These are phyloP conservation scores for Hypholoma fasciculare DNA, from an alignment of 768 basidiomycete species.

Conservation along the genomic window DNA sequence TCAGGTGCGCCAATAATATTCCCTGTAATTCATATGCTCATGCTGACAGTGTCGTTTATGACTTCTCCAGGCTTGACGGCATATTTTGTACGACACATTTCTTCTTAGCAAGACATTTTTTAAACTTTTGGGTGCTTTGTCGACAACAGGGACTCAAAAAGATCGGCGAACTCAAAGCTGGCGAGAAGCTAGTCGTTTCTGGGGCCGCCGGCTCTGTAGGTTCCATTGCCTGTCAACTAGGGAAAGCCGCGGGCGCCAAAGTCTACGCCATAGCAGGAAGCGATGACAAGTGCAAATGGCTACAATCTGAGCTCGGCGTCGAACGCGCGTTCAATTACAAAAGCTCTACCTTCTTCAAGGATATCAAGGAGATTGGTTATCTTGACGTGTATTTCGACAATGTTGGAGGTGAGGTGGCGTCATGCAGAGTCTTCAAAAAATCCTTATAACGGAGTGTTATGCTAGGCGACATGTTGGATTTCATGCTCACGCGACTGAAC, in stretches of 20 bases:
- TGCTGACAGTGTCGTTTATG: neutral
- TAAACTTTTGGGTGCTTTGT: neutral
- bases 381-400: slow-evolving; percentile 89
- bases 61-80: slow-evolving; percentile 70
- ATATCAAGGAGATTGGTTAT: slow-evolving; percentile 78
- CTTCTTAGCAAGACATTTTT: neutral
- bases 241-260: slow-evolving; percentile 73
- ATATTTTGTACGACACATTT: slow-evolving; percentile 65
- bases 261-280: slow-evolving; percentile 90
- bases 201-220: slow-evolving; percentile 94
- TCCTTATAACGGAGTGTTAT: neutral
- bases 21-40: neutral
- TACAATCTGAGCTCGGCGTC: slow-evolving; percentile 82
- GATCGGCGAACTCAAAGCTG: slow-evolving; percentile 75
- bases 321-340: slow-evolving; percentile 90
- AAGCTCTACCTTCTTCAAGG: slow-evolving; percentile 62
- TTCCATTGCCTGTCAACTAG: slow-evolving; percentile 81
- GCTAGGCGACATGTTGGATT: slow-evolving; percentile 74
- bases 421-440: neutral
- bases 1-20: slow-evolving; percentile 50
- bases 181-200: slow-evolving; percentile 83
- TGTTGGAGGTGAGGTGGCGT: slow-evolving; percentile 50
- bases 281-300: slow-evolving; percentile 81
- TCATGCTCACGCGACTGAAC: slow-evolving; percentile 74
- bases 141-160: slow-evolving; percentile 72